phyloP scores from a whole-genome alignment of 2,329 filamentous ascomycete genomes.

The Thielaviopsis populi region DNA sequence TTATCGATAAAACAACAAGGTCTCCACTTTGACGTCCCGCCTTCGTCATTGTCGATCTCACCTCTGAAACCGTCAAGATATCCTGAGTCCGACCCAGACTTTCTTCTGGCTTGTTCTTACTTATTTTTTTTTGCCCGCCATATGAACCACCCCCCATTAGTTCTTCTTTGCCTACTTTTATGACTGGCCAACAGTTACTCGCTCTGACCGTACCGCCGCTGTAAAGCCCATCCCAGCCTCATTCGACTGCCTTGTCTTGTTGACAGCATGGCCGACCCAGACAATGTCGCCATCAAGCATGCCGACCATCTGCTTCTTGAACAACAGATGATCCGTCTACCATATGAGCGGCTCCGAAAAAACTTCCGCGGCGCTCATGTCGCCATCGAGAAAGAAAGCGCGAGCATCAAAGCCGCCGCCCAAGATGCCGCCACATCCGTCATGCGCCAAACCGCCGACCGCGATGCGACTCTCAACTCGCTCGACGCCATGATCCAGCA shows the following conservation, averaged over 20 bases:
- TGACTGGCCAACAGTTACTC: not conserved
- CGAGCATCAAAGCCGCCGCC: conserved; percentile 44
- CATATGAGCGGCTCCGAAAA: conserved; percentile 80
- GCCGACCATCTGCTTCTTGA: conserved; percentile 68
- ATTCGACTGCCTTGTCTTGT: not conserved
- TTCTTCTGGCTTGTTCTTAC: not conserved
- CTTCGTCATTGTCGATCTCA: not conserved
- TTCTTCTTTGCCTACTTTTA: not conserved
- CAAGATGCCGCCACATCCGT: conserved; percentile 52
- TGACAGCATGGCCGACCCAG: conserved; percentile 41
- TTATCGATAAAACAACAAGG: not conserved
- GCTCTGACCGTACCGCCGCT: not conserved
- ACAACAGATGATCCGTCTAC: conserved; percentile 83
- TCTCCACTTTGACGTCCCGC: not conserved
- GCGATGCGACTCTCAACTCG: conserved; percentile 59
- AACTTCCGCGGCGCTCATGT: conserved; percentile 83
- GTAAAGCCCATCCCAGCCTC: not conserved
- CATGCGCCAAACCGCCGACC: conserved; percentile 43
- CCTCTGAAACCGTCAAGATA: not conserved
- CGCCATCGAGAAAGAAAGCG: conserved; percentile 56
- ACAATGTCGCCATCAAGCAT: conserved; percentile 55
- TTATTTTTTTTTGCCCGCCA: not conserved
- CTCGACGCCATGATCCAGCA: conserved; percentile 74
- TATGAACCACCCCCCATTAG: not conserved
- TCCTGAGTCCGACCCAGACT: not conserved